Evolutionary conservation across 768 basidiomycete species (phyloP).

Genomic region (Cytidiella melzeri): DNA sequence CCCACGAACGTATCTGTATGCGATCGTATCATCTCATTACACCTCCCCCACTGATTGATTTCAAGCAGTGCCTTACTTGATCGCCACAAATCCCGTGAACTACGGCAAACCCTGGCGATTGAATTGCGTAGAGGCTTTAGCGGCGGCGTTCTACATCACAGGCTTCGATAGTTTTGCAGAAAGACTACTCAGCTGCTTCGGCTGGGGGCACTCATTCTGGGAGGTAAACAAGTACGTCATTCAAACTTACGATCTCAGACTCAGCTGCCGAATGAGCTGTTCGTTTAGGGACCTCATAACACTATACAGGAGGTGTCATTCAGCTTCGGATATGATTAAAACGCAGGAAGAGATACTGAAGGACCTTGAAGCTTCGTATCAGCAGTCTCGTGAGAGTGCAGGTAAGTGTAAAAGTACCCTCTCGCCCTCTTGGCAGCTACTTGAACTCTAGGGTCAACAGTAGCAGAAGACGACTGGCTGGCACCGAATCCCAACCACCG

Average conservation of each 20-base stretch:
- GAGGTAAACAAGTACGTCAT: slow-evolving; percentile 67
- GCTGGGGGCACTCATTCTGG: slow-evolving; percentile 89
- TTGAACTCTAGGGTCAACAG: neutral
- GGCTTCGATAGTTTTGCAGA: slow-evolving; percentile 82
- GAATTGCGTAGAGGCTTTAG: slow-evolving; percentile 92
- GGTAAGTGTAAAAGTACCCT: slow-evolving; percentile 27
- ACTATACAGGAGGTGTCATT: slow-evolving; percentile 67
- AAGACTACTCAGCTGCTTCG: slow-evolving; percentile 70
- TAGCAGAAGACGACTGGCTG: slow-evolving; percentile 41
- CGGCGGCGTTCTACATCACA: slow-evolving; percentile 92
- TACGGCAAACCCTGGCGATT: slow-evolving; percentile 97
- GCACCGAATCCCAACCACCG: slow-evolving; percentile 64
- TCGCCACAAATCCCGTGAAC: slow-evolving; percentile 96
- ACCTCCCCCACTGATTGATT: neutral
- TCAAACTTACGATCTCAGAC: neutral
- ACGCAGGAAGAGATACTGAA: slow-evolving; percentile 66
- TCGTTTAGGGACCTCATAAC: slow-evolving; percentile 39
- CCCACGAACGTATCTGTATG: slow-evolving; percentile 86
- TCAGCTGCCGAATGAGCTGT: neutral
- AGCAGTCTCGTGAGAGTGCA: slow-evolving; percentile 46
- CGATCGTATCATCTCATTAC: slow-evolving; percentile 12
- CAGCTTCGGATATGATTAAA: slow-evolving; percentile 47
- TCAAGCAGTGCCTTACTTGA: slow-evolving; percentile 81
- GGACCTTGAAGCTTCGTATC: slow-evolving; percentile 60
- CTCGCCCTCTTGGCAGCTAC: neutral